These are phyloP conservation scores for Kokia cookei DNA, from an alignment of 441 rosid species.

Conservation along the genomic window DNA sequence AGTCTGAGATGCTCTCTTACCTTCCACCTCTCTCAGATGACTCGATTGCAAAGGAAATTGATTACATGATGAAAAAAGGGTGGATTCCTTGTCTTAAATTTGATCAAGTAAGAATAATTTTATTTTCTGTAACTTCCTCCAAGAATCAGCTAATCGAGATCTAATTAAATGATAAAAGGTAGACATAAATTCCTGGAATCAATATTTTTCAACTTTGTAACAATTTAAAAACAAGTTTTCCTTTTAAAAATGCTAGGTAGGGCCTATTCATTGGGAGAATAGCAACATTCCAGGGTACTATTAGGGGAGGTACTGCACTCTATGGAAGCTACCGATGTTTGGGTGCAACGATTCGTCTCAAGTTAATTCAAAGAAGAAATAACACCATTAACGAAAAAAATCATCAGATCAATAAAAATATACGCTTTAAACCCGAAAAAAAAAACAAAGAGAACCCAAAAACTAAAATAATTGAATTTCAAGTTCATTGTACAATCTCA, in stretches of 20 bases:
- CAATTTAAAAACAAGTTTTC: background rate
- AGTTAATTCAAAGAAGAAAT: too few relatives aligned
- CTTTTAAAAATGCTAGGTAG: constrained; percentile 18
- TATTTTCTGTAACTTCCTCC: too few relatives aligned
- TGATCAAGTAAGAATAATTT: constrained; percentile 38
- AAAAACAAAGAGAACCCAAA: too few relatives aligned
- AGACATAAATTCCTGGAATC: too few relatives aligned
- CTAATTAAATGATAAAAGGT: too few relatives aligned
- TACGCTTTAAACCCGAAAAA: too few relatives aligned
- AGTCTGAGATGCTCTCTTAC: constrained; percentile 62
- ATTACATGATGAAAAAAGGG: constrained; percentile 60
- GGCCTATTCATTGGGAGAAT: constrained; percentile 35
- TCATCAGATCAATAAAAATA: too few relatives aligned
- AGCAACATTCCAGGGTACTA: constrained; percentile 60
- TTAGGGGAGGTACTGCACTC: constrained; percentile 64
- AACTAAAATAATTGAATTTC: too few relatives aligned
- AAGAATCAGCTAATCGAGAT: too few relatives aligned
- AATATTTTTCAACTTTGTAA: too few relatives aligned
- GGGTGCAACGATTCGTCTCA: constrained; percentile 56
- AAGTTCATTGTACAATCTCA: too few relatives aligned
- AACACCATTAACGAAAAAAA: too few relatives aligned
- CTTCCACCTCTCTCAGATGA: constrained; percentile 58
- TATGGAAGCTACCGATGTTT: constrained; percentile 75
- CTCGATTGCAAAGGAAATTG: constrained; percentile 47
- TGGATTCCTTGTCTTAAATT: constrained; percentile 75